A percentile compares a stretch with the other conserved stretches of the same genome.
phyloP scores from a whole-genome alignment of 176 grass and related monocot genomes.

The Pontederia crassipes region DNA sequence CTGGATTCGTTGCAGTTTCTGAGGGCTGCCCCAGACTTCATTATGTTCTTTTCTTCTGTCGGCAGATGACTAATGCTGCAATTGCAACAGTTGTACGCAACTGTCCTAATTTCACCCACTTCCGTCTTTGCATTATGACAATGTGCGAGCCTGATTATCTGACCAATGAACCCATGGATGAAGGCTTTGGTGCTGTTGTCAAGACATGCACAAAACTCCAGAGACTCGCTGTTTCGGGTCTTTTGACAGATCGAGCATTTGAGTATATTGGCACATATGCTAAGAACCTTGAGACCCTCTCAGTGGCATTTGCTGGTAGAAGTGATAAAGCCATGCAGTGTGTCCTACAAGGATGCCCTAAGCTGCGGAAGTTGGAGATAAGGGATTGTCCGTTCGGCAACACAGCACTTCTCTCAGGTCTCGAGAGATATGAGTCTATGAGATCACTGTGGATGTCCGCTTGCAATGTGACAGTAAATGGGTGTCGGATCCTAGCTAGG shows the following conservation, averaged over 20 bases:
- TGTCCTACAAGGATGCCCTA: constrained; percentile 74
- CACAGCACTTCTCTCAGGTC: constrained; percentile 47
- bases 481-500: constrained; percentile 52
- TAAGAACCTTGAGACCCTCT: constrained; percentile 60
- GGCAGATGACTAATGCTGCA: constrained; percentile 71
- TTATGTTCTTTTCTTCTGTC: constrained; percentile 80
- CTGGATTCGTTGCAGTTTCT: constrained; percentile 55
- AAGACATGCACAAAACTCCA: constrained; percentile 80
- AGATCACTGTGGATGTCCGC: constrained; percentile 92
- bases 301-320: constrained; percentile 79
- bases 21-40: constrained; percentile 70
- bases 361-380: constrained; percentile 71
- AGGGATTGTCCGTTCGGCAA: constrained; percentile 81
- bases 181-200: constrained; percentile 73
- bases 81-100: constrained; percentile 59
- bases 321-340: constrained; percentile 56
- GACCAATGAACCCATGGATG: constrained; percentile 62
- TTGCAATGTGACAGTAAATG: constrained; percentile 59
- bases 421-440: constrained; percentile 68
- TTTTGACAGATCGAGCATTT: constrained; percentile 75
- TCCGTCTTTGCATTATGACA: constrained; percentile 88
- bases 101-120: constrained; percentile 59
- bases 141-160: constrained; percentile 50
- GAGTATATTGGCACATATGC: constrained; percentile 58
- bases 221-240: constrained; percentile 72